A percentile compares a stretch with the other conserved stretches of the same genome.
phyloP scores from a whole-genome alignment of 257 asterid species.

The Lithospermum erythrorhizon region DNA sequence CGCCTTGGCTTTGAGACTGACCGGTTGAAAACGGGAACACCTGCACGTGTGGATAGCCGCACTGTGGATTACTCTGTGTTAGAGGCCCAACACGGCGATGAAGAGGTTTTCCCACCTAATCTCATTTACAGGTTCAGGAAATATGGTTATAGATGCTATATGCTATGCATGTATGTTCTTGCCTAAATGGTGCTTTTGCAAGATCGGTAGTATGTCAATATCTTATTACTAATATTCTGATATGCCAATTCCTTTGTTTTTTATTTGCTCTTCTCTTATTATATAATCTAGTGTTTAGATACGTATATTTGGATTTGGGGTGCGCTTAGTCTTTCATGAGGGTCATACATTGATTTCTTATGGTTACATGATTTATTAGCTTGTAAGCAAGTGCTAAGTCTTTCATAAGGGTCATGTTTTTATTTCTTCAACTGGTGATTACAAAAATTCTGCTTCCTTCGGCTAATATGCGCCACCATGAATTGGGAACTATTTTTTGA shows the following conservation, averaged over 20 bases:
- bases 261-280: no score
- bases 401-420: no score
- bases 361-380: no score
- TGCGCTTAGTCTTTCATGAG: no score
- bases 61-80: conserved; percentile 75
- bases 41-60: conserved; percentile 91
- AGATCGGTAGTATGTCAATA: not conserved
- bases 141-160: not conserved
- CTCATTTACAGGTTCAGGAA: conserved; percentile 35
- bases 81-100: conserved; percentile 93
- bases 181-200: not conserved
- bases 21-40: conserved; percentile 92
- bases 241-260: not conserved
- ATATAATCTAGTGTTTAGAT: not conserved
- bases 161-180: not conserved
- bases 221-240: not conserved
- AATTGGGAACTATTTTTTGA: not conserved
- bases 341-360: no score
- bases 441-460: not conserved
- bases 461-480: not conserved
- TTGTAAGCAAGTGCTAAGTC: no score
- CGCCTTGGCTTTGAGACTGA: conserved; percentile 84
- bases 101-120: conserved; percentile 68
- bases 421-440: no score
- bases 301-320: not conserved